phyloP scores from a whole-genome alignment of 768 basidiomycete species.

The Mycena epipterygia region DNA sequence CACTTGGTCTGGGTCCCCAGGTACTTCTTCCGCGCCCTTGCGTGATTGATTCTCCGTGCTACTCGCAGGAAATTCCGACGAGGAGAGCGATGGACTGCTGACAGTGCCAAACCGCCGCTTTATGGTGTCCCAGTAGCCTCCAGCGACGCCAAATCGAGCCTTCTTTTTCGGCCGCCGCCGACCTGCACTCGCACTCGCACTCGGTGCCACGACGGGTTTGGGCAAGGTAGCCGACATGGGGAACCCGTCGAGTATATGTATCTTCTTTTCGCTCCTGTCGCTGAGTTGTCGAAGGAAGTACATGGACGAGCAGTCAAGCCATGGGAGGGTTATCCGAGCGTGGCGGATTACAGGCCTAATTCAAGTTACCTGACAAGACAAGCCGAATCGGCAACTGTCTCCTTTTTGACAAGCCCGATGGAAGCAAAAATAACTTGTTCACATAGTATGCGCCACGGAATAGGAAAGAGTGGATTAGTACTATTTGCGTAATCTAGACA shows the following conservation, averaged over 20 bases:
- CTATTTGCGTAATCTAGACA: too few relatives aligned
- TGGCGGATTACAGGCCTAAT: too few relatives aligned
- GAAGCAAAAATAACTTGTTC: too few relatives aligned
- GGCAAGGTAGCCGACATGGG: conserved; percentile 50
- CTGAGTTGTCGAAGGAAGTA: conserved; percentile 22
- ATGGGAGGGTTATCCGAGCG: conserved; percentile 7
- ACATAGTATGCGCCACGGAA: too few relatives aligned
- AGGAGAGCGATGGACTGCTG: conserved; percentile 59
- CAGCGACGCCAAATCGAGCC: conserved; percentile 54
- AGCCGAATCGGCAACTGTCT: conserved; percentile 19
- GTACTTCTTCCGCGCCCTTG: conserved; percentile 2
- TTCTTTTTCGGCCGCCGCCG: conserved; percentile 51
- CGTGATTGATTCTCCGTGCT: conserved; percentile 9
- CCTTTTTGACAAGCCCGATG: neutral
- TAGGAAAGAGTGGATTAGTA: too few relatives aligned
- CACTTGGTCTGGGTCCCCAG: conserved; percentile 30
- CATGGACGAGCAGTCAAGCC: conserved; percentile 26
- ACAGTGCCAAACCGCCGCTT: conserved; percentile 68
- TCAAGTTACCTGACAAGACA: too few relatives aligned
- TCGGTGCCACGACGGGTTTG: conserved; percentile 56
- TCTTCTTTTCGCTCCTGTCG: conserved; percentile 23
- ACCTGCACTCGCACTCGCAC: conserved; percentile 34
- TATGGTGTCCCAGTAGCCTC: conserved; percentile 64
- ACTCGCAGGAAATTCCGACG: conserved; percentile 32
- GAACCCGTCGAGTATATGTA: conserved; percentile 28